A percentile compares a stretch with the other conserved stretches of the same genome.
Evolutionary conservation across 2,329 filamentous ascomycete species (phyloP).

Genomic region (Colletotrichum sojae): DNA sequence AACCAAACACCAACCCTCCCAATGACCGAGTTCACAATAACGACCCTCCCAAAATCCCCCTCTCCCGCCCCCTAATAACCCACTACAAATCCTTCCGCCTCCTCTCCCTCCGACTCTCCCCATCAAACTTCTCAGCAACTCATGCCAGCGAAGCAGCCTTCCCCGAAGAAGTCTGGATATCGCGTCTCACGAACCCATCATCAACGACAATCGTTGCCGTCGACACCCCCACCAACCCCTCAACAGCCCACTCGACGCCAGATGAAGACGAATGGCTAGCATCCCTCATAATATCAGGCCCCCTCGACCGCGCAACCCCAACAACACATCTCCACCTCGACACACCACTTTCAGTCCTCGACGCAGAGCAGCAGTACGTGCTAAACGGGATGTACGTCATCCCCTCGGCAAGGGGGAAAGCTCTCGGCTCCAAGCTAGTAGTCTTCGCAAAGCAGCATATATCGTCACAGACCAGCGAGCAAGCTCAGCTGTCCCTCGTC

Average conservation of each 20-base stretch:
- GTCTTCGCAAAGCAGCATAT: slow-evolving; percentile 14
- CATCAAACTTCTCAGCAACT: slow-evolving; percentile 29
- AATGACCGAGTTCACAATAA: neutral
- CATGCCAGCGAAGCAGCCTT: slow-evolving; percentile 33
- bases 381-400: slow-evolving; percentile 38
- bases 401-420: slow-evolving; percentile 1
- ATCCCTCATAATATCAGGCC: slow-evolving; percentile 20
- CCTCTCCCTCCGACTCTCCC: slow-evolving; percentile 26
- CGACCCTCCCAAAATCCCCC: slow-evolving; percentile 20
- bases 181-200: slow-evolving; percentile 10
- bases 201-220: slow-evolving; percentile 28
- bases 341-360: neutral
- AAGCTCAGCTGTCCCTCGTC: slow-evolving; percentile 10
- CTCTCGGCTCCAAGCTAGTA: neutral
- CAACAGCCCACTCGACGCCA: neutral
- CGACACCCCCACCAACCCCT: neutral
- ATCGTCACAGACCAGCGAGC: neutral
- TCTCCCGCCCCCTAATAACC: neutral
- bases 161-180: slow-evolving; percentile 20
- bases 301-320: slow-evolving; percentile 16
- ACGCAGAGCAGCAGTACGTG: slow-evolving; percentile 3
- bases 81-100: slow-evolving; percentile 38
- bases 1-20: neutral
- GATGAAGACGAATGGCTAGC: slow-evolving; percentile 22
- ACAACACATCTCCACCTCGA: slow-evolving; percentile 9